Conservation (phyloP, 1,139 yeast species). For the Yamadazyma conglobata region DNA sequence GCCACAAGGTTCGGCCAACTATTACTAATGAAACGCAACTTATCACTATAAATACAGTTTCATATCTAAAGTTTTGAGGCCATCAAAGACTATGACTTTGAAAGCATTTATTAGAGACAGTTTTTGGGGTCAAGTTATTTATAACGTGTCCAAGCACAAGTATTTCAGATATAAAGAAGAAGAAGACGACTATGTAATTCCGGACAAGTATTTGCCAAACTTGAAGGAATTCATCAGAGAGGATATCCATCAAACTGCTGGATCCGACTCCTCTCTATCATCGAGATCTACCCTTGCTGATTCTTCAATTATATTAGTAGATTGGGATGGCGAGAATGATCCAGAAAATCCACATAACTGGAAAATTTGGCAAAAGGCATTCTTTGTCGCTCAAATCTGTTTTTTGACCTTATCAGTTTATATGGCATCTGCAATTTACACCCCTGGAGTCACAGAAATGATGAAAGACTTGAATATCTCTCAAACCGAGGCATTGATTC, state of each 20-base stretch:
- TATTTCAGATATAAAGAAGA: conserved; percentile 31
- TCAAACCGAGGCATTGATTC: conserved; percentile 42
- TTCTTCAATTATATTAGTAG: conserved; percentile 2
- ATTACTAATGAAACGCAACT: neutral
- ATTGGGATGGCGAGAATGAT: conserved; percentile 22
- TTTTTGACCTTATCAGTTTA: conserved; percentile 26
- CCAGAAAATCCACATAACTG: conserved; percentile 31
- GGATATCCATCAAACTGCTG: neutral
- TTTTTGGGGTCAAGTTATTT: conserved; percentile 30
- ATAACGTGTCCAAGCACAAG: conserved; percentile 32
- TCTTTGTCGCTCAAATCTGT: conserved; percentile 20
- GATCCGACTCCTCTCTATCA: neutral
- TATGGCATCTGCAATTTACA: conserved; percentile 28
- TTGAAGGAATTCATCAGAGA: neutral
- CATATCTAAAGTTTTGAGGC: too few relatives aligned
- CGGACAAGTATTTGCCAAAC: conserved; percentile 25
- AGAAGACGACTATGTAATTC: conserved; percentile 26
- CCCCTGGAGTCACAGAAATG: conserved; percentile 32
- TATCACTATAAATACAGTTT: conserved; percentile 5
- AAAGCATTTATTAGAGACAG: conserved; percentile 26
- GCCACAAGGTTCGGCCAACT: neutral
- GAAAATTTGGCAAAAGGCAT: conserved; percentile 19
- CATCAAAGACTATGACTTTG: neutral
- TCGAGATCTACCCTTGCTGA: neutral
- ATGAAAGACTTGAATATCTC: conserved; percentile 40